These are phyloP conservation scores for Nicotiana paniculata DNA, from an alignment of 257 asterid genomes.

Conservation along the genomic window DNA sequence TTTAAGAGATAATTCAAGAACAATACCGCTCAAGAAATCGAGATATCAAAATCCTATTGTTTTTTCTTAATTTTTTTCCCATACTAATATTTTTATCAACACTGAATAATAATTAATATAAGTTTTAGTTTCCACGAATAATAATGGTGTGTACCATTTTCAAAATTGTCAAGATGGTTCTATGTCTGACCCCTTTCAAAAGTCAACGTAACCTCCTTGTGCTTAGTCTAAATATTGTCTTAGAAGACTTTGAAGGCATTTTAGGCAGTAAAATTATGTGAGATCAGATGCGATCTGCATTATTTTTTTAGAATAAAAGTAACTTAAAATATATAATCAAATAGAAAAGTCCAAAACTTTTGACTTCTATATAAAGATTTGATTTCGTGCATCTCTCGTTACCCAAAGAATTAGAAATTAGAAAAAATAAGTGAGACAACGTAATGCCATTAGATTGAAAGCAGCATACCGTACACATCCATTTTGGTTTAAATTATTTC, in stretches of 20 bases:
- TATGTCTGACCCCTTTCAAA: neutral
- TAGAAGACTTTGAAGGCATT: neutral
- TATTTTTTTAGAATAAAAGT: neutral
- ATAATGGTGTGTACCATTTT: too few species aligned
- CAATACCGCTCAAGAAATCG: too few species aligned
- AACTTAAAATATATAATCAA: neutral
- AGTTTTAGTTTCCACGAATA: too few species aligned
- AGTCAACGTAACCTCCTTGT: neutral
- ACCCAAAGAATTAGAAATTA: neutral
- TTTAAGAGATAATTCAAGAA: too few species aligned
- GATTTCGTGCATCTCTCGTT: neutral
- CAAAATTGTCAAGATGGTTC: neutral
- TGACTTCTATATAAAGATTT: neutral
- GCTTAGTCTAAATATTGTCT: neutral
- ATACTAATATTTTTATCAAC: too few species aligned
- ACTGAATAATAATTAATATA: too few species aligned
- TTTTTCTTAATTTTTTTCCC: too few species aligned
- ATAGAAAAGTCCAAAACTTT: neutral
- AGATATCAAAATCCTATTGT: too few species aligned
- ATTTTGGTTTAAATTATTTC: too few species aligned
- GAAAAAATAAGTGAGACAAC: neutral
- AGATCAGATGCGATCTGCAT: neutral
- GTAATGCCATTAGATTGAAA: neutral
- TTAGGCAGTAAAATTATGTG: neutral
- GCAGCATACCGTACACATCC: neutral